phyloP scores from a whole-genome alignment of 2,329 filamentous ascomycete species.

The Colletotrichum musae region DNA sequence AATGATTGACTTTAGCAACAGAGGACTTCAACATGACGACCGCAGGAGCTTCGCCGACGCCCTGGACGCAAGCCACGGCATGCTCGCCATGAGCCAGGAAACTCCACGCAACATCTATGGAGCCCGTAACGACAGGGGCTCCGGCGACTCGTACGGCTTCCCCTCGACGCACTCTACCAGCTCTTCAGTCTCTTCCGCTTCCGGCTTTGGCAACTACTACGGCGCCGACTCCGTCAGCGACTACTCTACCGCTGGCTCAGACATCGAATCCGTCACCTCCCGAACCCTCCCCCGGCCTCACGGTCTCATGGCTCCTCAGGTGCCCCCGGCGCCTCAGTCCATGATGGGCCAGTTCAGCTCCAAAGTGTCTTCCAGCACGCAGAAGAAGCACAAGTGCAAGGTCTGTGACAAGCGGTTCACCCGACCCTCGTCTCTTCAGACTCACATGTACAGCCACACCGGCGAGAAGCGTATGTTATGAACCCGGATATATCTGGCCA shows the following conservation, averaged over 20 bases:
- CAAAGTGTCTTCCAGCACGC: conserved; percentile 93
- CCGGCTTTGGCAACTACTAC: conserved; percentile 85
- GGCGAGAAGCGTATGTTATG: conserved; percentile 92
- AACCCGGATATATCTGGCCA: background rate
- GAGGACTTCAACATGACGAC: conserved; percentile 60
- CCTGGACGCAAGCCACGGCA: conserved; percentile 92
- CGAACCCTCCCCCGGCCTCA: conserved; percentile 87
- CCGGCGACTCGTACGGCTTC: conserved; percentile 91
- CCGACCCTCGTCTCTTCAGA: conserved; percentile 92
- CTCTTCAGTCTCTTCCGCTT: conserved; percentile 96
- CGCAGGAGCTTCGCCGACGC: conserved; percentile 86
- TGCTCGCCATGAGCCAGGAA: conserved; percentile 96
- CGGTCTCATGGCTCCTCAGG: conserved; percentile 70
- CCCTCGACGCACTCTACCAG: conserved; percentile 86
- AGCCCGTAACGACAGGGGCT: conserved; percentile 75
- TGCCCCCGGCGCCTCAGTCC: conserved; percentile 88
- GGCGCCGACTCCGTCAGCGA: conserved; percentile 92
- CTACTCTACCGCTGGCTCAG: conserved; percentile 90
- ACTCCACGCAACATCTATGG: conserved; percentile 93
- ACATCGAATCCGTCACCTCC: conserved; percentile 85
- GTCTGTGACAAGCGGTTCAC: conserved; percentile 99
- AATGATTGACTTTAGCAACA: conserved; percentile 72
- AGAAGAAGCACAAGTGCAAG: conserved; percentile 99
- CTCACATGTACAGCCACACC: conserved; percentile 98
- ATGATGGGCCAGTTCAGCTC: conserved; percentile 99